Evolutionary conservation across 2,329 filamentous ascomycete genomes (phyloP), one percentile per base, ranked within the genome.

Genomic region (Talaromyces amestolkiae): DNA sequence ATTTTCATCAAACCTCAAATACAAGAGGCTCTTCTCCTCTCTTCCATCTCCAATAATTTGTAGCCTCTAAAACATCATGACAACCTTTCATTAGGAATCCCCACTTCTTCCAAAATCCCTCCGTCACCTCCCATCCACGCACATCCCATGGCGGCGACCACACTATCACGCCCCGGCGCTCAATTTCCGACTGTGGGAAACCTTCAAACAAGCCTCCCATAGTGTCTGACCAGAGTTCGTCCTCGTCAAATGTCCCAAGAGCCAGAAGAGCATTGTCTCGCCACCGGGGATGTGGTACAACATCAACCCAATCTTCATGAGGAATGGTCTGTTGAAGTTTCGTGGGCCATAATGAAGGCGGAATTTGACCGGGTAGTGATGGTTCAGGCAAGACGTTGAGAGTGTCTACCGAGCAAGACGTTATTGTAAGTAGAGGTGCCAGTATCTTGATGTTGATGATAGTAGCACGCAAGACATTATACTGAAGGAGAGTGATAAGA

Each of bases 91-190:
- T 53, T 41, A 45, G 45, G 43, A 24, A 60, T 31, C 54, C 31
- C 56, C 62, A 64, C 15, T 58, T 64, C 13, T 41, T 24, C 53
- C 53, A 60, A 27, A 64, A 60, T 10, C 63, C 62, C 41, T 58
- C 62, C 7, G 62, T 37, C 13, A 64, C 31, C 27, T 64, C 62
- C 62, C 62, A 64, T 9, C 62, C 62, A 59, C 62, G 37, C 27
- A 49, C 10, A 64, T 64, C 51, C 62, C 62, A 64, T 11, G 62
- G 62, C n/a, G 62, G 53, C 5, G 53, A 64, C 62, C 53, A 64
- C 13, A 56, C 53, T 49, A 64, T 59, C 7, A 64, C 53, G 17
- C 62, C 62, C 13, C 62, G 62, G n/a, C 31, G 31, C n/a, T 58
- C 62, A 15, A 64, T 58, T 13, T 58, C 53, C 33, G 62, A 58